Base-by-base conservation (phyloP, 2,329 filamentous ascomycete genomes). In the Phaeoacremonium minimum region DNA sequence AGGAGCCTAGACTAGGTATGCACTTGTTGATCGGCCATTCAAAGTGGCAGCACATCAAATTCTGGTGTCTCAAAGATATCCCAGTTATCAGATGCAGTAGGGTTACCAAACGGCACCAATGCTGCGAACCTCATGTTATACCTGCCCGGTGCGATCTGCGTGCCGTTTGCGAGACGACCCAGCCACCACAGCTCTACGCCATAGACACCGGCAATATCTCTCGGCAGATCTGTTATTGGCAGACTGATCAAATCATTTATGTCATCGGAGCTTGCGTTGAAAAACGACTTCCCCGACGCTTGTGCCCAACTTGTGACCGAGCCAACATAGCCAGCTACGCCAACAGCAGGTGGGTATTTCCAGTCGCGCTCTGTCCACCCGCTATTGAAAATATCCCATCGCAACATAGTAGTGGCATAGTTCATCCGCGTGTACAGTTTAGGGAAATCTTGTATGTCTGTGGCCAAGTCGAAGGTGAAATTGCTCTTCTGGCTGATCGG, bases 321-420 rank as follows among this genome's bases (percentile, higher is more conserved):
- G 18, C 49, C 50, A 19, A 52, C 33, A 35, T 45, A 53, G 15
- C 45, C 46, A 33, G 42, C 37, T 19, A 43, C 16, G 4, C 49
- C 50, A 4, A 33, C 31, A 12, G 50, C 42, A 8, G 51, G 51
- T 0, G 51, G 51, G 34, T 54, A 53, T 4, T 28, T 34, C 50
- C 50, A 54, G n/a, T 46, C 37, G 7, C 31, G 26, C 32, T 52
- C 48, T n/a, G 37, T 41, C 45, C 46, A 54, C 13, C 19, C 32
- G 12, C 38, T 28, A 22, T 50, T 44, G 9, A 46, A 53, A 8
- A 26, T 19, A 39, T 58, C 53, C 53, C 54, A 57, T 6, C 54
- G 50, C 5, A 56, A 43, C 35, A 54, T 40, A 28, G 46, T 48
- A 6, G 41, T 44, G 7, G 50, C 52, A 45, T 49, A 57, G 14